Evolutionary conservation across 441 rosid species (phyloP), one percentile per base, ranked within the genome.

Genomic region (Breynia disticha): DNA sequence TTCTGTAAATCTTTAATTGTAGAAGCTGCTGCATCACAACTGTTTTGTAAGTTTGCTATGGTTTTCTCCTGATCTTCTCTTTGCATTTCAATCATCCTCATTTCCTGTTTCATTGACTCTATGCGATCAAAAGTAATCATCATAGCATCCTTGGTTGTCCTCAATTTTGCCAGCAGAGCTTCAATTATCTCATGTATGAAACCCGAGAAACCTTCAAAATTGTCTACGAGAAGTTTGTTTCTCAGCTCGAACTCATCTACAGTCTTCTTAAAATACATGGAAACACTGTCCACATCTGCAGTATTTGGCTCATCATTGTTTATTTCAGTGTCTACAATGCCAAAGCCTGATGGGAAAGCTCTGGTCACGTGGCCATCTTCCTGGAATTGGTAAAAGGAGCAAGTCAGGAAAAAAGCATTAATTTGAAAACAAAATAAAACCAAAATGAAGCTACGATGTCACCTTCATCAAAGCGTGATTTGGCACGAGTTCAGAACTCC

Each of bases 1-100:
- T 66, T 70, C 71, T 83, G 83, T 80, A 87, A 73, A 50, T 83
- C 81, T 61, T 68, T 72, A 56, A 87, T 79, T 17, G 59, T 57
- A 51, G 70, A 47, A 48, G 76, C 82, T 35, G 91, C 84, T 35
- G 69, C 76, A 48, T 70, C 65, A 67, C n/a, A n/a, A n/a, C 78
- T 82, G 50, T 72, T 79, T 64, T 82, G 77, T 57, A 83, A 66
- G 32, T 58, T 52, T 44, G 73, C 59, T 17, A 76, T 68, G 47
- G 70, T 76, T 63, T 66, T 68, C 62, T 77, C 86, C 55, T 76
- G 80, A 61, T 85, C 83, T 42, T 57, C 69, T 71, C 72, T 77
- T 64, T 46, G 66, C 49, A 53, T 62, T 69, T 85, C 84, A 62
- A 65, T 57, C 57, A 45, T 72, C 73, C 61, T 66, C 54, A 79